Conservation (phyloP, 768 basidiomycete genomes). For the Agaricus blazei region DNA sequence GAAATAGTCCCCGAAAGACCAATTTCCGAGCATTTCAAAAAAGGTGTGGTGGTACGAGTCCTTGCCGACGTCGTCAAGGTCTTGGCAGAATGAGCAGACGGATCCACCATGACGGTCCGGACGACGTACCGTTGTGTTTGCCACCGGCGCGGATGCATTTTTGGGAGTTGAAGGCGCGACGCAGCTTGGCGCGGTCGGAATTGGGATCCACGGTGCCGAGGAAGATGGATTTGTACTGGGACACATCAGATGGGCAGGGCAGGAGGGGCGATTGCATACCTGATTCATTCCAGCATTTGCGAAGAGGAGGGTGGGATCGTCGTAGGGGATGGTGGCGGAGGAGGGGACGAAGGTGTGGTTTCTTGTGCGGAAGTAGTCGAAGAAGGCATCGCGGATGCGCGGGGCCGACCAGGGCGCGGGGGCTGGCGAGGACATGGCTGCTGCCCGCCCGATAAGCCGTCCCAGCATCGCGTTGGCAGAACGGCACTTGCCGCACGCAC, state of each 20-base stretch:
- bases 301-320: slow-evolving; percentile 96
- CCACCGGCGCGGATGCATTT: slow-evolving; percentile 99
- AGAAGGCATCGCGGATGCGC: slow-evolving; percentile 84
- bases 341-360: slow-evolving; percentile 88
- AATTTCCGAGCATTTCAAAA: slow-evolving; percentile 99
- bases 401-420: slow-evolving; percentile 70
- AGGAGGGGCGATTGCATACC: slow-evolving; percentile 30
- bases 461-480: neutral
- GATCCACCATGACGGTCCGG: neutral
- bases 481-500: slow-evolving; percentile 5
- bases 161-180: slow-evolving; percentile 92
- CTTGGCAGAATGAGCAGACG: slow-evolving; percentile 32
- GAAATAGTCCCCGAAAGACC: slow-evolving; percentile 99
- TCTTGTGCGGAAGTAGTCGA: slow-evolving; percentile 77
- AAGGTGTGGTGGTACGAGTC: slow-evolving; percentile 98
- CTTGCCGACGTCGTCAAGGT: slow-evolving; percentile 97
- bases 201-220: slow-evolving; percentile 96
- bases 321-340: slow-evolving; percentile 91
- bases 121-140: slow-evolving; percentile 84
- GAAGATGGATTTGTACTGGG: slow-evolving; percentile 92
- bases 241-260: slow-evolving; percentile 6
- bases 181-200: slow-evolving; percentile 85
- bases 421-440: slow-evolving; percentile 31
- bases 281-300: slow-evolving; percentile 99
- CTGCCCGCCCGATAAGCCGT: slow-evolving; percentile 2